Evolutionary conservation across 2,329 filamentous ascomycete genomes (phyloP).

Genomic region (Alternaria rosae): DNA sequence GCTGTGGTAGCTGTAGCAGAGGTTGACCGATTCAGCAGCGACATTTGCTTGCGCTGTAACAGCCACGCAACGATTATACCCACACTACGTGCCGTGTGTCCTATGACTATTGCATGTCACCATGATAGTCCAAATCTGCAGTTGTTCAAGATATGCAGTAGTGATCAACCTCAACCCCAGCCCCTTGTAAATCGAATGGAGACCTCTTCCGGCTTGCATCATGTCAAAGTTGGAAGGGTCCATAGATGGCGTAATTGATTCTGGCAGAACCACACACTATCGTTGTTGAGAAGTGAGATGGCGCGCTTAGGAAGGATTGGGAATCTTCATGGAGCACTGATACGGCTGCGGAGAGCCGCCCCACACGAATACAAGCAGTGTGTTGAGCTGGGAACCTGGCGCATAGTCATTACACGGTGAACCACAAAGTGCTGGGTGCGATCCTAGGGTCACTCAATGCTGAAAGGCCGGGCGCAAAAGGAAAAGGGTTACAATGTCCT

Average conservation of each 20-base stretch:
- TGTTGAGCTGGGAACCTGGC: neutral
- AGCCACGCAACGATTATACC: neutral
- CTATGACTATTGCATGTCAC: neutral
- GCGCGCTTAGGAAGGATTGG: neutral
- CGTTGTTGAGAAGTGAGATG: neutral
- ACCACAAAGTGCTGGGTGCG: neutral
- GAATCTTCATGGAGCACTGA: neutral
- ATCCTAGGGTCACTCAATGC: neutral
- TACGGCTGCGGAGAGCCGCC: slow-evolving; percentile 5
- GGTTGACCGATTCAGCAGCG: neutral
- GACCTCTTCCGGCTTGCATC: neutral
- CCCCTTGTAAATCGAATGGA: neutral
- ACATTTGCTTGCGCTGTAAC: neutral
- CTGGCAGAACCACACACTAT: neutral
- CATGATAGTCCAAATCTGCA: neutral
- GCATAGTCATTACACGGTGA: neutral
- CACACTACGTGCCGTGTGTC: neutral
- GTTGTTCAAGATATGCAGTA: neutral
- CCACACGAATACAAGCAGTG: neutral
- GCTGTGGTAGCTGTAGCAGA: neutral
- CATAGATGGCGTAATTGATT: neutral
- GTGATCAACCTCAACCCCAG: neutral
- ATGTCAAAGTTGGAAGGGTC: neutral
- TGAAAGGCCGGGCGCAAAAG: neutral
- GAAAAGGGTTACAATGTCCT: neutral